Conservation (phyloP, 495 filamentous ascomycete species). For the Thermothielavioides terrestris region DNA sequence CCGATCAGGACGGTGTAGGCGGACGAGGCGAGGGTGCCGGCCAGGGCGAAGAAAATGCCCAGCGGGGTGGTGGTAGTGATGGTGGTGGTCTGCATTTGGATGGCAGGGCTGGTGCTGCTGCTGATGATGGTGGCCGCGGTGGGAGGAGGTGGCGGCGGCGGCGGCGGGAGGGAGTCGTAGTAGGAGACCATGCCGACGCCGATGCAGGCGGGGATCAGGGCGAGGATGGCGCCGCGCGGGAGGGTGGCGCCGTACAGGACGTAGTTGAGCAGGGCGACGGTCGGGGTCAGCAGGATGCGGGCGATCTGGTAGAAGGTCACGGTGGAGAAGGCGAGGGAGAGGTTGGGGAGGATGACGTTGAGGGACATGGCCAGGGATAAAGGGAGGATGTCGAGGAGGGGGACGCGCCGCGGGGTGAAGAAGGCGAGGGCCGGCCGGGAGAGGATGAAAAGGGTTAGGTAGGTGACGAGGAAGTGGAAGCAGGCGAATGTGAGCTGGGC, state of each 20-base stretch:
- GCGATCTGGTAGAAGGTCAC: conserved; percentile 71
- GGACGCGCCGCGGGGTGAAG: conserved; percentile 49
- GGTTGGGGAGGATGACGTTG: conserved; percentile 68
- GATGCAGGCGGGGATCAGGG: conserved; percentile 55
- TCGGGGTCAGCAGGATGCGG: conserved; percentile 61
- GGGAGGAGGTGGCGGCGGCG: too few relatives aligned
- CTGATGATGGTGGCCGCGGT: conserved; percentile 32
- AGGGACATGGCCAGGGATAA: conserved; percentile 58
- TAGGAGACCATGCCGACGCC: conserved; percentile 65
- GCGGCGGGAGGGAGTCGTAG: conserved; percentile 53
- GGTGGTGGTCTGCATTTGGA: conserved; percentile 16
- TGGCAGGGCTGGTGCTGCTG: conserved; percentile 26
- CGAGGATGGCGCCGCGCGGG: conserved; percentile 44
- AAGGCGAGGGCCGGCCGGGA: conserved; percentile 53
- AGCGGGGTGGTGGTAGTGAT: conserved; percentile 35
- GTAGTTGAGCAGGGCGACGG: conserved; percentile 58
- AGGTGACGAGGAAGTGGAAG: conserved; percentile 68
- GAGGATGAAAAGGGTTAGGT: conserved; percentile 52
- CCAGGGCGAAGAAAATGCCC: conserved; percentile 56
- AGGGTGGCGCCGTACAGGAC: conserved; percentile 53
- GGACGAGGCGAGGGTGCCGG: conserved; percentile 55
- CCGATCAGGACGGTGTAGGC: conserved; percentile 65
- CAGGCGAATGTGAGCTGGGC: conserved; percentile 61
- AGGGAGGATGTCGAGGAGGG: conserved; percentile 52
- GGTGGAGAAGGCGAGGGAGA: conserved; percentile 60